Conservation (phyloP, 352 stramenopile species). For the Globisporangium rhizosaccharum region DNA sequence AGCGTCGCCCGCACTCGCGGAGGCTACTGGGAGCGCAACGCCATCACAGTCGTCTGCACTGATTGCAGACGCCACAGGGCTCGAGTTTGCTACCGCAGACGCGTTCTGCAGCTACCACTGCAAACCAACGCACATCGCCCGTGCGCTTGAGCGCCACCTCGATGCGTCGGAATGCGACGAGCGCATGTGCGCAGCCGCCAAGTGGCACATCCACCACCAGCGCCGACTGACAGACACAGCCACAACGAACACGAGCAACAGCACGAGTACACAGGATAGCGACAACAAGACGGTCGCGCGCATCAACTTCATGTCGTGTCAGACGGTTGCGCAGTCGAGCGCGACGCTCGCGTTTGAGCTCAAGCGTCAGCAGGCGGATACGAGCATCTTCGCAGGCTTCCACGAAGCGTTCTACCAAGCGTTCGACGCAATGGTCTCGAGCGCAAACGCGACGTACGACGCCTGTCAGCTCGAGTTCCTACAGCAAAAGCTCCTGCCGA, state of each 20-base stretch:
- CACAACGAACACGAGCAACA: not conserved
- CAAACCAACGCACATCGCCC: constrained; percentile 20
- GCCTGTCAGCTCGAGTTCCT: constrained; percentile 65
- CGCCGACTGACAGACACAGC: constrained; percentile 20
- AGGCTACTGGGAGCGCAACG: not conserved
- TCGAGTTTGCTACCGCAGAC: constrained; percentile 36
- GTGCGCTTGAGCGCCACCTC: constrained; percentile 7
- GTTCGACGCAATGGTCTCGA: constrained; percentile 60
- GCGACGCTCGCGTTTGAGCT: constrained; percentile 38
- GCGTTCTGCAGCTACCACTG: constrained; percentile 63
- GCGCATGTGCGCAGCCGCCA: not conserved
- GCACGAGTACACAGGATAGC: constrained; percentile 2
- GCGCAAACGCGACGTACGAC: constrained; percentile 44
- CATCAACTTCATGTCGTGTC: constrained; percentile 37
- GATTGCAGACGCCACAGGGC: constrained; percentile 26
- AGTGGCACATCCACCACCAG: constrained; percentile 4
- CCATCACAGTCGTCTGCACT: not conserved
- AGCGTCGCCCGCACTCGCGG: no score
- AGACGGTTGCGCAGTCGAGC: constrained; percentile 22
- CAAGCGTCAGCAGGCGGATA: constrained; percentile 14
- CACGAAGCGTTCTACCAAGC: constrained; percentile 57
- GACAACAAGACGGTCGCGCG: constrained; percentile 12
- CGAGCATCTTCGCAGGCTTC: constrained; percentile 45
- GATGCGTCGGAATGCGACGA: constrained; percentile 13
- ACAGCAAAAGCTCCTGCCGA: constrained; percentile 50